Evolutionary conservation across 2,329 filamentous ascomycete species (phyloP).

Genomic region (Pseudogymnoascus sp.): DNA sequence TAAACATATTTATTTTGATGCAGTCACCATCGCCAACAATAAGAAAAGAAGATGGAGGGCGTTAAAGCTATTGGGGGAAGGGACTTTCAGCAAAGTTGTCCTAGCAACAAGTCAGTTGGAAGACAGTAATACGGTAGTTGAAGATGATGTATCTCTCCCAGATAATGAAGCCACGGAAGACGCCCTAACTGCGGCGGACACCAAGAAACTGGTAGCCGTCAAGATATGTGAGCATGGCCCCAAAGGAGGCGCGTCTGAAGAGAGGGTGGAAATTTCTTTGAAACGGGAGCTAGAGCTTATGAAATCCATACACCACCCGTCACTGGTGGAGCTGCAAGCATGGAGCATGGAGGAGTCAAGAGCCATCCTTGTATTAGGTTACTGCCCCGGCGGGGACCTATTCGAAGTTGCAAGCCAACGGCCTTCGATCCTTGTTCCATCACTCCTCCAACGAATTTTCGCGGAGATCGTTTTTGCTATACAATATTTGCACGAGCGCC

Average conservation of each 20-base stretch:
- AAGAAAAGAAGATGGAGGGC: slow-evolving; percentile 73
- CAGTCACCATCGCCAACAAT: slow-evolving; percentile 54
- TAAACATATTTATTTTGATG: slow-evolving; percentile 58
- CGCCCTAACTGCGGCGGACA: slow-evolving; percentile 32
- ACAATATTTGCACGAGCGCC: slow-evolving; percentile 72
- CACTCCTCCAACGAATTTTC: slow-evolving; percentile 75
- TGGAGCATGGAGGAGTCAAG: slow-evolving; percentile 79
- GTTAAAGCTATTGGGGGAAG: slow-evolving; percentile 74
- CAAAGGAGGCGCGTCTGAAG: slow-evolving; percentile 84
- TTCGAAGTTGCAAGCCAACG: slow-evolving; percentile 82
- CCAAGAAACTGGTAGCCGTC: slow-evolving; percentile 81
- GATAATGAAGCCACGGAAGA: slow-evolving; percentile 25
- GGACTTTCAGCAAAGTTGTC: slow-evolving; percentile 91
- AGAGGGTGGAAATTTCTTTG: slow-evolving; percentile 84
- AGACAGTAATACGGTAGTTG: slow-evolving; percentile 34
- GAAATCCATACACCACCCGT: slow-evolving; percentile 79
- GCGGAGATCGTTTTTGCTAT: slow-evolving; percentile 81
- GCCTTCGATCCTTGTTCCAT: slow-evolving; percentile 56
- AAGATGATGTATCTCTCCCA: slow-evolving; percentile 28
- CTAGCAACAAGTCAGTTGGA: slow-evolving; percentile 72
- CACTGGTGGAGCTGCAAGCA: slow-evolving; percentile 81
- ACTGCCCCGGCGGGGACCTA: slow-evolving; percentile 88
- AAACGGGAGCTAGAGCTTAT: slow-evolving; percentile 95
- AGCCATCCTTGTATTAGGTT: slow-evolving; percentile 78
- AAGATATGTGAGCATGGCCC: slow-evolving; percentile 95